Conservation (phyloP, 2,329 filamentous ascomycete genomes). For the Xylariaceae sp. region DNA sequence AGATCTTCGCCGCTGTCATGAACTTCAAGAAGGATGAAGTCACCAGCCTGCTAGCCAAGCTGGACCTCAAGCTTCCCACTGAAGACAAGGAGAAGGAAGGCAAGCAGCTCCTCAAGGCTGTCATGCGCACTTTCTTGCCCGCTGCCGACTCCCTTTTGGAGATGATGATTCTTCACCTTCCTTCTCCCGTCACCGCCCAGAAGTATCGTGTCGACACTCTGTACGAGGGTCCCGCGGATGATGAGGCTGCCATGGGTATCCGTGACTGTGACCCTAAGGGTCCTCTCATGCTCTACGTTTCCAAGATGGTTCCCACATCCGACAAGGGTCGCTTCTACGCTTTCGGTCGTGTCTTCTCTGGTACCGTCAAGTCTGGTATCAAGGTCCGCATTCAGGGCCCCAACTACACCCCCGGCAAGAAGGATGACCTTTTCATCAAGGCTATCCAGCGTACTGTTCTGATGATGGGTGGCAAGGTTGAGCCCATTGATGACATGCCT, state of each 20-base stretch:
- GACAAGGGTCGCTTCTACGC: conserved; percentile 99
- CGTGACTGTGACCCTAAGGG: conserved; percentile 97
- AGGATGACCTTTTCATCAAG: conserved; percentile 99
- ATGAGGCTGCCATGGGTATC: conserved; percentile 91
- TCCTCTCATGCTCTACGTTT: conserved; percentile 99
- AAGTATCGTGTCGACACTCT: conserved; percentile 97
- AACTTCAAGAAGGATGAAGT: conserved; percentile 98
- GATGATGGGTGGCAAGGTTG: conserved; percentile 99
- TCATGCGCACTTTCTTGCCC: conserved; percentile 98
- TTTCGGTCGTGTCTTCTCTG: conserved; percentile 99
- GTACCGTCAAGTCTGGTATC: conserved; percentile 94
- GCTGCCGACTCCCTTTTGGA: conserved; percentile 96
- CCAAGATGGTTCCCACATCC: conserved; percentile 99
- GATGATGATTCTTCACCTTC: conserved; percentile 99
- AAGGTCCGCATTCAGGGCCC: conserved; percentile 99
- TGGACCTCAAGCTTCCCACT: conserved; percentile 79
- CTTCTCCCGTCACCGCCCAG: conserved; percentile 92
- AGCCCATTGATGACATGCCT: conserved; percentile 98
- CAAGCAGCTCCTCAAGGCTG: conserved; percentile 94
- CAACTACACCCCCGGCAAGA: conserved; percentile 97
- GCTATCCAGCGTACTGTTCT: conserved; percentile 98
- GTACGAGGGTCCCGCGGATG: conserved; percentile 94
- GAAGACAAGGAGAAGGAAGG: conserved; percentile 93
- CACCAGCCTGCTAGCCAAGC: conserved; percentile 77
- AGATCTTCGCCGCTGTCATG: conserved; percentile 93